These are phyloP conservation scores for Capsella rubella DNA, from an alignment of 441 rosid genomes.

Conservation along the genomic window DNA sequence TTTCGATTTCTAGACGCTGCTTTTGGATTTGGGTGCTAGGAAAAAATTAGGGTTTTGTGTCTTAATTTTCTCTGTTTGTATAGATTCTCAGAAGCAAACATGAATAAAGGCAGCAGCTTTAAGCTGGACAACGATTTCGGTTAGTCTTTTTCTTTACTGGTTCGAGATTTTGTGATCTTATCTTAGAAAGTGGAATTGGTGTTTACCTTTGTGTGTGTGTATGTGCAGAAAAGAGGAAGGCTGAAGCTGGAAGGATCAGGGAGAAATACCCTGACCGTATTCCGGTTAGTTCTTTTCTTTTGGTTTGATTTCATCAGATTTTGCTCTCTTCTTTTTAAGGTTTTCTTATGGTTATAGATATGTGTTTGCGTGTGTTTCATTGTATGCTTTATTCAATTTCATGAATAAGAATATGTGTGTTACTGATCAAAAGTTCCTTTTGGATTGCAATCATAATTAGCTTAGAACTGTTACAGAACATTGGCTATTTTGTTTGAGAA, in stretches of 20 bases:
- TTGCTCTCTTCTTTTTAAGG: constrained; percentile 6
- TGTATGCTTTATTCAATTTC: not conserved
- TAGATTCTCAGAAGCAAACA: constrained; percentile 27
- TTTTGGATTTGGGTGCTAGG: not conserved
- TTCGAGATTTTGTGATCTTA: constrained; percentile 1
- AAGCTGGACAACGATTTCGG: constrained; percentile 83
- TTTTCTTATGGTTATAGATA: not conserved
- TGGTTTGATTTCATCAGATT: not conserved
- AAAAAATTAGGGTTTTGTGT: constrained; percentile 12
- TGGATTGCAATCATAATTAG: not conserved
- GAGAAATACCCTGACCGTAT: constrained; percentile 83
- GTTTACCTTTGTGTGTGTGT: not conserved
- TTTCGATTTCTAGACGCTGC: constrained; percentile 12
- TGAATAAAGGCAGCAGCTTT: constrained; percentile 69
- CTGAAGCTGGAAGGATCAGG: constrained; percentile 80
- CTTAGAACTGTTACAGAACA: not conserved
- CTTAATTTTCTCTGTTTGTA: not conserved
- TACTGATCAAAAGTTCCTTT: not conserved
- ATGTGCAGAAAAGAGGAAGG: constrained; percentile 64
- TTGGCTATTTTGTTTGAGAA: not conserved
- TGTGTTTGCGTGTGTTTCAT: constrained; percentile 1
- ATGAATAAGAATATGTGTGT: constrained; percentile 13
- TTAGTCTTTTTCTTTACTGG: constrained; percentile 32
- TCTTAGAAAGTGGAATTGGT: not conserved
- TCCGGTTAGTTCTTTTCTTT: constrained; percentile 55